phyloP scores from a whole-genome alignment of 192 early-diverging fungal species.

The Funneliformis mosseae region DNA sequence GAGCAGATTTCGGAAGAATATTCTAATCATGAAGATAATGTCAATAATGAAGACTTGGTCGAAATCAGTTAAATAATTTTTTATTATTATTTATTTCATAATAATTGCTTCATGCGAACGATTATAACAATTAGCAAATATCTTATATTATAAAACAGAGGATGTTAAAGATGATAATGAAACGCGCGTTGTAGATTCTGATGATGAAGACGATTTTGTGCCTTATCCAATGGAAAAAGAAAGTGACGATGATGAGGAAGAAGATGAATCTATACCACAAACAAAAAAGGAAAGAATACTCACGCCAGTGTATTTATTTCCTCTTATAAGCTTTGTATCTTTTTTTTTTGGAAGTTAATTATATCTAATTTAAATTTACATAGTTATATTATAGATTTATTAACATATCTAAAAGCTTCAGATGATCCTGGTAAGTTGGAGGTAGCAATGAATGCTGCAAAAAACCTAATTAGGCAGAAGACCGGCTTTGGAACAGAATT shows the following conservation, averaged over 20 bases:
- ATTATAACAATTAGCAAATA: neutral
- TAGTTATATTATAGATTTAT: conserved; percentile 32
- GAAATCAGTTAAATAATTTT: neutral
- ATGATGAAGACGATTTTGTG: conserved; percentile 29
- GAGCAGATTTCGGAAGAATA: neutral
- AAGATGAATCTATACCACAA: neutral
- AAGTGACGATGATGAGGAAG: conserved; percentile 12
- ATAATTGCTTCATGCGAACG: neutral
- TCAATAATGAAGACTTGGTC: neutral
- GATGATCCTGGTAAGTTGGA: conserved; percentile 31
- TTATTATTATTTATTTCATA: neutral
- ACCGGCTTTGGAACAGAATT: conserved; percentile 21
- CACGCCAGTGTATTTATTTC: conserved; percentile 22
- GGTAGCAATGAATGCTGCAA: conserved; percentile 9
- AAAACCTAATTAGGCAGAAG: conserved; percentile 27
- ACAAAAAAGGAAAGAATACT: neutral
- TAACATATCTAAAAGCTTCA: conserved; percentile 7
- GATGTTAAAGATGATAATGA: too few relatives aligned
- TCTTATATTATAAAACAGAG: neutral
- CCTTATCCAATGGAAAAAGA: conserved; percentile 34
- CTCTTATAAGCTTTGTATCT: neutral
- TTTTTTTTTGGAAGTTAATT: neutral
- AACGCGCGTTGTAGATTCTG: conserved; percentile 1
- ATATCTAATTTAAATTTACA: neutral
- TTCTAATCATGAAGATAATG: neutral